Evolutionary conservation across 805 yeast genomes (phyloP).

Genomic region (Candida loeiensis): DNA sequence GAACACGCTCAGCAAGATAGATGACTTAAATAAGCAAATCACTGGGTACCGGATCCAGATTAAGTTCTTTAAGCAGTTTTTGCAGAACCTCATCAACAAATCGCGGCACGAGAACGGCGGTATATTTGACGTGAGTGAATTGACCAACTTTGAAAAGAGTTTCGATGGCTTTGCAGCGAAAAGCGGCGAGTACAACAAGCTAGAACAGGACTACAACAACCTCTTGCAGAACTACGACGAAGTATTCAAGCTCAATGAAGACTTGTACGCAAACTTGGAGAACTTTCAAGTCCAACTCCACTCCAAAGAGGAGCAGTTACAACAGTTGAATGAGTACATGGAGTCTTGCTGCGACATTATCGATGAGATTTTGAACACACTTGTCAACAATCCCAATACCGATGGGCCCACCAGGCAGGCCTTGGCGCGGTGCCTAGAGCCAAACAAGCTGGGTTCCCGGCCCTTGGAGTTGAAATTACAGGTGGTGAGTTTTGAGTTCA

Average conservation of each 20-base stretch:
- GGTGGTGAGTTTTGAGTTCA: constrained; percentile 19
- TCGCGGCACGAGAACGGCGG: constrained; percentile 5
- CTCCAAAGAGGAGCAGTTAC: constrained; percentile 23
- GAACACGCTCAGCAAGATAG: constrained; percentile 21
- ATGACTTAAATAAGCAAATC: constrained; percentile 32
- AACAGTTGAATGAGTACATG: constrained; percentile 12
- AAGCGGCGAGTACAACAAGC: constrained; percentile 11
- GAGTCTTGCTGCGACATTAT: constrained; percentile 15
- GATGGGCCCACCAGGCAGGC: constrained; percentile 17
- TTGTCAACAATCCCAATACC: constrained; percentile 18
- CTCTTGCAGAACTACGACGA: constrained; percentile 31
- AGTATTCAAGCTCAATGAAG: constrained; percentile 34
- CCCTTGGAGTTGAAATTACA: constrained; percentile 24
- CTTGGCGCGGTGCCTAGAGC: constrained; percentile 15
- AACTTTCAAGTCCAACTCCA: constrained; percentile 30
- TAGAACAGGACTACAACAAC: constrained; percentile 19
- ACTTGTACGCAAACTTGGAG: constrained; percentile 35
- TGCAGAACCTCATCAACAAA: constrained; percentile 30
- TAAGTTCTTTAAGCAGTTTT: constrained; percentile 37
- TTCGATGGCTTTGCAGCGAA: constrained; percentile 12
- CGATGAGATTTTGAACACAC: constrained; percentile 18
- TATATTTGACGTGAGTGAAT: constrained; percentile 17
- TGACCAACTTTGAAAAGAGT: constrained; percentile 19
- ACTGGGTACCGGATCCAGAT: constrained; percentile 38
- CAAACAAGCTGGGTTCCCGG: constrained; percentile 11